A percentile compares a stretch with the other conserved stretches of the same genome.
Evolutionary conservation across 2,329 filamentous ascomycete genomes (phyloP).

Genomic region (Penicillium vulpinum): DNA sequence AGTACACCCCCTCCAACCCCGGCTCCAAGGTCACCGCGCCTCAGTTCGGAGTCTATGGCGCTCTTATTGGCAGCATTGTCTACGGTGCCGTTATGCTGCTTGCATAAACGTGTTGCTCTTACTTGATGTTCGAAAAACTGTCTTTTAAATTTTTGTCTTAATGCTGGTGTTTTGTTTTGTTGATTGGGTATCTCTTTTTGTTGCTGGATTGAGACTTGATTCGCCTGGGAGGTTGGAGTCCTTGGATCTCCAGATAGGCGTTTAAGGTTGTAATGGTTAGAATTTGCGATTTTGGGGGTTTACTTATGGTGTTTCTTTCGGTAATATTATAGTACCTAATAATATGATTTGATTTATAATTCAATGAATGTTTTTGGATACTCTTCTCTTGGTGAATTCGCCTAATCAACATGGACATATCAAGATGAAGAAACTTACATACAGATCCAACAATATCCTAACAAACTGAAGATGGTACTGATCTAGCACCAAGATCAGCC

Average conservation of each 20-base stretch:
- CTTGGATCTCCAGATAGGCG: conserved; percentile 11
- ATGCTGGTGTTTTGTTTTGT: conserved; percentile 11
- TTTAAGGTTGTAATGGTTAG: conserved; percentile 12
- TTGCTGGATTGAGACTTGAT: conserved; percentile 8
- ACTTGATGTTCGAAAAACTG: conserved; percentile 8
- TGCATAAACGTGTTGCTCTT: conserved; percentile 21
- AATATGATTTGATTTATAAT: conserved; percentile 19
- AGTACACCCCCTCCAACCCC: conserved; percentile 26
- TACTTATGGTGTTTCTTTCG: conserved; percentile 1
- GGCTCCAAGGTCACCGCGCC: conserved; percentile 30
- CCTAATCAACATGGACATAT: neutral
- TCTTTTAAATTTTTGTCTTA: too few relatives aligned
- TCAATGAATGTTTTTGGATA: neutral
- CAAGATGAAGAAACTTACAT: neutral
- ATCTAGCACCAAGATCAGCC: too few relatives aligned
- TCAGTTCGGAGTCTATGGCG: conserved; percentile 7
- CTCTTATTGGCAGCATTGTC: conserved; percentile 5
- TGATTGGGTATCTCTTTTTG: neutral
- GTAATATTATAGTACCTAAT: conserved; percentile 16
- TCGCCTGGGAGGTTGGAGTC: neutral
- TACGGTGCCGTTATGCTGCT: conserved; percentile 27
- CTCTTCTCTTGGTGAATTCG: neutral
- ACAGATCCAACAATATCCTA: too few relatives aligned
- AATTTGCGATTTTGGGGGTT: neutral
- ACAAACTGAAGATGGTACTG: too few relatives aligned